Evolutionary conservation across 1,284 basidiomycete genomes (phyloP).

Genomic region (Amylostereum chailletii): DNA sequence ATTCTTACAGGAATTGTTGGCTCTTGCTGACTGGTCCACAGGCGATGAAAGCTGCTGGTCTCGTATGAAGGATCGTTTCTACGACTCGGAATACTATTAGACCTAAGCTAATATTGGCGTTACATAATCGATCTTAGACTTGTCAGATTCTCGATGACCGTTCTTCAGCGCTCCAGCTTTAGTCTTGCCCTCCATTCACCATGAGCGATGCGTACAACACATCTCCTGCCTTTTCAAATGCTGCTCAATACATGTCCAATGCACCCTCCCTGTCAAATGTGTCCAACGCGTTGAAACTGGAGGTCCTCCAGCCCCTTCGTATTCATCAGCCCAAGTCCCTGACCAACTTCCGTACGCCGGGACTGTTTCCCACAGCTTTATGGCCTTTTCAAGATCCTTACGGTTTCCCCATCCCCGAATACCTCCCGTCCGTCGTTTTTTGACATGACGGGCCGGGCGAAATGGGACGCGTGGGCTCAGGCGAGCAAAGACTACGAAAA

Average conservation of each 20-base stretch:
- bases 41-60: constrained; percentile 82
- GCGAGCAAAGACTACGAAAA: constrained; percentile 41
- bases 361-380: constrained; percentile 55
- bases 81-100: background rate
- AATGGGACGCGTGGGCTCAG: constrained; percentile 80
- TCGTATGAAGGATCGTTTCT: constrained; percentile 38
- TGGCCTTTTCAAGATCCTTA: constrained; percentile 77
- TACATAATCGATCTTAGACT: constrained; percentile 21
- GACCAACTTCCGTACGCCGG: constrained; percentile 13
- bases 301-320: constrained; percentile 41
- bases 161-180: background rate
- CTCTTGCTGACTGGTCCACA: constrained; percentile 19
- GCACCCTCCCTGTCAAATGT: constrained; percentile 43
- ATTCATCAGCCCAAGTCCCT: constrained; percentile 16
- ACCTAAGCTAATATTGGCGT: constrained; percentile 11
- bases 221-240: constrained; percentile 47
- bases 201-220: constrained; percentile 24
- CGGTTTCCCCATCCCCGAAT: constrained; percentile 44
- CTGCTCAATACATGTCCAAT: constrained; percentile 56
- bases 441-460: constrained; percentile 73
- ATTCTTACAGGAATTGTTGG: background rate
- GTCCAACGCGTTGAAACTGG: constrained; percentile 57
- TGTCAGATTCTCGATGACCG: too few relatives aligned
- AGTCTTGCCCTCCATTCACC: constrained; percentile 5
- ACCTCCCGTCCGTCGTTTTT: constrained; percentile 71